Conservation (phyloP, 2,329 filamentous ascomycete genomes). For the Sporothrix sp. region DNA sequence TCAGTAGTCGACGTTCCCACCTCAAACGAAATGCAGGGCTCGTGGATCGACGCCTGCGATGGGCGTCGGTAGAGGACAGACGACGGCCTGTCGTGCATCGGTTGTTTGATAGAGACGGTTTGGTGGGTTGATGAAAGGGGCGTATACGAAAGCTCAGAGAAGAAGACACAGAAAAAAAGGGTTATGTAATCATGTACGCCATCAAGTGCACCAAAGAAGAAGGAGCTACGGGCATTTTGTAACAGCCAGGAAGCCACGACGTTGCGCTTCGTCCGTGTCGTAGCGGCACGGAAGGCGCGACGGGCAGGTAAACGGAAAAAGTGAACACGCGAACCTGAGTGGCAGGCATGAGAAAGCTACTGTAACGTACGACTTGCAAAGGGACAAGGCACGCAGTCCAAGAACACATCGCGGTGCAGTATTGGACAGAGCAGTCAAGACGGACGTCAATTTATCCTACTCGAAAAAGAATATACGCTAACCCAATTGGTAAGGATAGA, state of each 20-base stretch:
- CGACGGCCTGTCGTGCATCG: background rate
- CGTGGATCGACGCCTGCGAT: background rate
- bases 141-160: background rate
- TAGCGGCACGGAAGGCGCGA: background rate
- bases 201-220: background rate
- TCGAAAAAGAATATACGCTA: background rate
- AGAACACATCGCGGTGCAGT: background rate
- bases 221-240: background rate
- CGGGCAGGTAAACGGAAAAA: background rate
- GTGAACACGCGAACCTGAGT: background rate
- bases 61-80: background rate
- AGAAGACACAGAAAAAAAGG: background rate
- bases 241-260: background rate
- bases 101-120: background rate
- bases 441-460: background rate
- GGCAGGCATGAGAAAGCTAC: slow-evolving; percentile 3
- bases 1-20: background rate
- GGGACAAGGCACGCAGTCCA: slow-evolving; percentile 1
- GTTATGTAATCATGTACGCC: background rate
- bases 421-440: background rate
- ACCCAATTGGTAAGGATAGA: slow-evolving; percentile 4
- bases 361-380: slow-evolving; percentile 1
- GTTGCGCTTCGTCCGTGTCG: background rate
- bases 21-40: background rate
- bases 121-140: background rate